A percentile compares a stretch with the other conserved stretches of the same genome.
Evolutionary conservation across 225 moss, liverwort and hornwort species (phyloP).

Genomic region (Physcomitrellopsis africana): DNA sequence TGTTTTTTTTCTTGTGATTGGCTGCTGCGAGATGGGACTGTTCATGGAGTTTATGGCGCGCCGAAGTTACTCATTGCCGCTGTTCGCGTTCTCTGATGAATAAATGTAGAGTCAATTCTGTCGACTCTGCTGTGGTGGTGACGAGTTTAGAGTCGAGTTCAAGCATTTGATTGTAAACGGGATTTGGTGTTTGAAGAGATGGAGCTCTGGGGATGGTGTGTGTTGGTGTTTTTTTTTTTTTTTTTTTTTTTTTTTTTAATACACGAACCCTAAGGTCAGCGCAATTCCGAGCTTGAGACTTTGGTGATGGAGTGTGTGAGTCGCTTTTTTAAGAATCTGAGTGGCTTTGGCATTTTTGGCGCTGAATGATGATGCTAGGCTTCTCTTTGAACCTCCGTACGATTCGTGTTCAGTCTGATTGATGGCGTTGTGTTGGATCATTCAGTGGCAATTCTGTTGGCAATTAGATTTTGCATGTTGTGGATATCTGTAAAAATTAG

Average conservation of each 20-base stretch:
- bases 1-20: no score
- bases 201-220: not conserved
- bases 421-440: constrained; percentile 38
- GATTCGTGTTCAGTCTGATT: constrained; percentile 51
- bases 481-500: constrained; percentile 35
- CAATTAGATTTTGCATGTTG: constrained; percentile 39
- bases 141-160: no score
- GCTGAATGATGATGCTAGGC: constrained; percentile 40
- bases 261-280: constrained; percentile 38
- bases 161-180: not conserved
- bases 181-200: not conserved
- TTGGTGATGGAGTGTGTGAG: constrained; percentile 25
- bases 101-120: no score
- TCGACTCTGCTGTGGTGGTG: no score
- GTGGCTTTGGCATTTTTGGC: not conserved
- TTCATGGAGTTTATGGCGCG: no score
- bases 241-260: not conserved
- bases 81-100: no score
- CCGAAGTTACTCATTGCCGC: no score
- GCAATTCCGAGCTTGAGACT: constrained; percentile 29
- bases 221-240: not conserved
- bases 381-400: constrained; percentile 37
- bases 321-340: not conserved
- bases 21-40: no score
- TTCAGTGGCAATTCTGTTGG: constrained; percentile 23